Evolutionary conservation across 2,329 filamentous ascomycete genomes (phyloP).

Genomic region (Fusarium armeniacum): DNA sequence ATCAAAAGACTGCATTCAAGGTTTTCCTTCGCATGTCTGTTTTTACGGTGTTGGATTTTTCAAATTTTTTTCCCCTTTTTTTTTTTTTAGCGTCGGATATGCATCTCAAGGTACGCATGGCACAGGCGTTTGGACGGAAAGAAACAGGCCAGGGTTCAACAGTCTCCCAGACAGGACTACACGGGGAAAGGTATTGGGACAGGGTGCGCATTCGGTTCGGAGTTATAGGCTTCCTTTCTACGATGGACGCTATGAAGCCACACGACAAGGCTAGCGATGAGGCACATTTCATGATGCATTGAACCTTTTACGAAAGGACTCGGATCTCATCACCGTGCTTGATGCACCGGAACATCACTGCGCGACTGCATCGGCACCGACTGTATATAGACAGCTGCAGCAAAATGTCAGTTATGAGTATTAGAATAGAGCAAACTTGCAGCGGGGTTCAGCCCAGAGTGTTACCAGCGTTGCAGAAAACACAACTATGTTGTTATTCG

Average conservation of each 20-base stretch:
- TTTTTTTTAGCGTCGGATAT: slow-evolving; percentile 40
- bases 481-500: neutral
- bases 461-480: neutral
- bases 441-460: slow-evolving; percentile 26
- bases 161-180: slow-evolving; percentile 30
- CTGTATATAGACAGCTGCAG: slow-evolving; percentile 48
- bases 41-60: slow-evolving; percentile 31
- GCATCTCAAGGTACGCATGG: slow-evolving; percentile 50
- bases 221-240: slow-evolving; percentile 35
- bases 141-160: slow-evolving; percentile 30
- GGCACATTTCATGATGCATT: slow-evolving; percentile 24
- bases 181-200: slow-evolving; percentile 25
- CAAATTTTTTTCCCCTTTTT: no score
- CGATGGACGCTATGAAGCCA: slow-evolving; percentile 14
- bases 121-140: slow-evolving; percentile 51
- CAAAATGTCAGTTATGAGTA: slow-evolving; percentile 44
- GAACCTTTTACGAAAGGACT: slow-evolving; percentile 9
- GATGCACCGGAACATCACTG: neutral
- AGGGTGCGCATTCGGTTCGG: slow-evolving; percentile 40
- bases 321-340: slow-evolving; percentile 11
- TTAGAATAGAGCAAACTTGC: slow-evolving; percentile 31
- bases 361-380: neutral
- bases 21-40: slow-evolving; percentile 17
- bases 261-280: neutral
- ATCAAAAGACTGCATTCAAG: slow-evolving; percentile 1